A percentile compares a stretch with the other conserved stretches of the same genome.
These are phyloP conservation scores for Botrytis galanthina DNA, from an alignment of 2,329 filamentous ascomycete genomes.

Conservation along the genomic window DNA sequence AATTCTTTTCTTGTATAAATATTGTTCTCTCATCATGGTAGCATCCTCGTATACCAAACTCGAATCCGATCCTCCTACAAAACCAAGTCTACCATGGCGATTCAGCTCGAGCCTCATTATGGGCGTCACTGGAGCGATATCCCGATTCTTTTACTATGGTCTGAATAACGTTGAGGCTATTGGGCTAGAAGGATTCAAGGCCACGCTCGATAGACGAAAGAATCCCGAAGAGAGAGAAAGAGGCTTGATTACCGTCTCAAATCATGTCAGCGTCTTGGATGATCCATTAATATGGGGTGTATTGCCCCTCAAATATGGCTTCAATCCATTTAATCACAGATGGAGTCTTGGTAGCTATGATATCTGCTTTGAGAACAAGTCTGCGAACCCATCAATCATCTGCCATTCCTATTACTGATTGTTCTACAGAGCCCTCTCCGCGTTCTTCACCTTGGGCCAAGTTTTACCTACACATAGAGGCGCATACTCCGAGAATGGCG, in stretches of 20 bases:
- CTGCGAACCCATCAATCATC: conserved; percentile 33
- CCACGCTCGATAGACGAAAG: conserved; percentile 70
- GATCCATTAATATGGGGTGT: conserved; percentile 94
- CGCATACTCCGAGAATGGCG: conserved; percentile 71
- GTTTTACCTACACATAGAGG: conserved; percentile 84
- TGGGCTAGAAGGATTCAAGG: conserved; percentile 73
- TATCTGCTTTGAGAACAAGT: conserved; percentile 90
- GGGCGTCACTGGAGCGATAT: conserved; percentile 68
- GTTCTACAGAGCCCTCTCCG: conserved; percentile 57
- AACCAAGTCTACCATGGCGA: conserved; percentile 60
- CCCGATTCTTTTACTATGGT: conserved; percentile 70
- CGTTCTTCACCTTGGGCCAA: conserved; percentile 88
- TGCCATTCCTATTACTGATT: not conserved
- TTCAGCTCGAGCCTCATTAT: conserved; percentile 71
- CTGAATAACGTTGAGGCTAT: conserved; percentile 73
- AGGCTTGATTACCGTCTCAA: conserved; percentile 85
- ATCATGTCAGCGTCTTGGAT: conserved; percentile 85
- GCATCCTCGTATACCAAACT: conserved; percentile 20
- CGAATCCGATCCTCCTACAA: conserved; percentile 23
- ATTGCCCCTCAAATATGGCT: conserved; percentile 70
- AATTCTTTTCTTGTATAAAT: not conserved
- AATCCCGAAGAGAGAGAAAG: conserved; percentile 64
- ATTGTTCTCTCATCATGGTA: conserved; percentile 7
- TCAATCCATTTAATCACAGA: conserved; percentile 71
- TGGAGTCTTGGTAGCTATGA: conserved; percentile 93